Evolutionary conservation across 2,329 filamentous ascomycete species (phyloP).

Genomic region (Penicillium sp.): DNA sequence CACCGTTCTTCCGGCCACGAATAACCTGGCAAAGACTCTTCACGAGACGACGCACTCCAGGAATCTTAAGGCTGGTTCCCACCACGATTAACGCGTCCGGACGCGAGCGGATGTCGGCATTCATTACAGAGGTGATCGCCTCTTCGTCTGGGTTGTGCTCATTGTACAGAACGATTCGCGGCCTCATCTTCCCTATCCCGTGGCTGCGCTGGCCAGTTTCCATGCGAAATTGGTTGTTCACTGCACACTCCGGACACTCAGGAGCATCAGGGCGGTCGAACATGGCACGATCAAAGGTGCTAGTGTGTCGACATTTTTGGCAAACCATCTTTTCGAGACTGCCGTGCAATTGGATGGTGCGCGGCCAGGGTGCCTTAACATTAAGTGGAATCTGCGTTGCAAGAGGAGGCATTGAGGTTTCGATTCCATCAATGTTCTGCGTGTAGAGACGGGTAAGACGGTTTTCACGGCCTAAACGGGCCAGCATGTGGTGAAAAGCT

Average conservation of each 20-base stretch:
- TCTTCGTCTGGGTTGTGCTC: constrained; percentile 96
- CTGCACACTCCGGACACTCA: constrained; percentile 74
- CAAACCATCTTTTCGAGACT: constrained; percentile 96
- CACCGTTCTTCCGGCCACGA: constrained; percentile 75
- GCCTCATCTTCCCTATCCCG: constrained; percentile 85
- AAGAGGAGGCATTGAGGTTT: constrained; percentile 80
- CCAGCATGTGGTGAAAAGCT: constrained; percentile 89
- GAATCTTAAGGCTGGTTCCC: constrained; percentile 93
- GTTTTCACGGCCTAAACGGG: constrained; percentile 84
- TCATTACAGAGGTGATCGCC: constrained; percentile 89
- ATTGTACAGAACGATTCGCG: constrained; percentile 95
- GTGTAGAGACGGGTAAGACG: constrained; percentile 89
- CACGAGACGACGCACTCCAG: constrained; percentile 85
- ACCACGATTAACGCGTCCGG: constrained; percentile 95
- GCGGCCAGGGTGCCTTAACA: constrained; percentile 87
- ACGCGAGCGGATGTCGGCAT: constrained; percentile 79
- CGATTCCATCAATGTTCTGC: constrained; percentile 96
- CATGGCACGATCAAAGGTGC: constrained; percentile 74
- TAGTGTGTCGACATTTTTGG: constrained; percentile 82
- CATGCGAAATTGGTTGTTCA: constrained; percentile 76
- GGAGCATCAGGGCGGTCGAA: constrained; percentile 87
- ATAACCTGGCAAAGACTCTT: constrained; percentile 89
- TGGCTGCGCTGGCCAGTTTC: constrained; percentile 86
- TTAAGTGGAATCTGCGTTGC: constrained; percentile 80
- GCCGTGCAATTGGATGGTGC: constrained; percentile 90